These are phyloP conservation scores for Penicillium oxalicum DNA, from an alignment of 2,329 filamentous ascomycete genomes.

Conservation along the genomic window DNA sequence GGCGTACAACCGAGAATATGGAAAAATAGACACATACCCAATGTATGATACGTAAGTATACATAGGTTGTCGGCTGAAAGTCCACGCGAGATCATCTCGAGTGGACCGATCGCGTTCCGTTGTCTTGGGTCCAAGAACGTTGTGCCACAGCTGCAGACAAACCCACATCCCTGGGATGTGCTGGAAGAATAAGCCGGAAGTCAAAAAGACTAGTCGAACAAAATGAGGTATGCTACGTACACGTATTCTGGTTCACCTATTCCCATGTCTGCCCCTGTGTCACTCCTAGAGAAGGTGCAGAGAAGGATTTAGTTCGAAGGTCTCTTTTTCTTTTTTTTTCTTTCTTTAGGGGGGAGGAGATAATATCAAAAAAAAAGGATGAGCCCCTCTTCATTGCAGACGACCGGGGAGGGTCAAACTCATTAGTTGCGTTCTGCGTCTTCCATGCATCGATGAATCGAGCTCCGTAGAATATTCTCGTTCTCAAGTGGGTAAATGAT, in stretches of 20 bases:
- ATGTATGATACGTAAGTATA: too few species aligned
- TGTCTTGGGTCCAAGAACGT: conserved; percentile 18
- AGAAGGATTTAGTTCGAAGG: too few species aligned
- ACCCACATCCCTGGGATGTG: conserved; percentile 21
- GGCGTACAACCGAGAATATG: too few species aligned
- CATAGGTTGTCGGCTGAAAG: neutral
- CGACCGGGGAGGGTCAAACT: too few species aligned
- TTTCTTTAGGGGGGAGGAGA: too few species aligned
- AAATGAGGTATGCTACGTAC: neutral
- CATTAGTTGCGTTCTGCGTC: too few species aligned
- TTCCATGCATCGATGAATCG: too few species aligned
- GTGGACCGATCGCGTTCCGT: conserved; percentile 21
- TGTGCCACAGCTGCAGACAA: conserved; percentile 10
- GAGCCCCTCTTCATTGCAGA: too few species aligned
- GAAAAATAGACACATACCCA: too few species aligned
- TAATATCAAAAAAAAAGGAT: too few species aligned
- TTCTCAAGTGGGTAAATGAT: neutral
- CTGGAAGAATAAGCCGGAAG: conserved; percentile 17
- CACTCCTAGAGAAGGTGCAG: neutral
- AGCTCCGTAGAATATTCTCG: too few species aligned
- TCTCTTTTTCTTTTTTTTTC: too few species aligned
- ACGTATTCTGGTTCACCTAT: neutral
- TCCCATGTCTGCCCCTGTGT: neutral
- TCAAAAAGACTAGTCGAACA: neutral
- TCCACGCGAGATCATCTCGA: conserved; percentile 20